Evolutionary conservation across 164 flowering plant genomes (phyloP).

Genomic region (Berberis thunbergii): DNA sequence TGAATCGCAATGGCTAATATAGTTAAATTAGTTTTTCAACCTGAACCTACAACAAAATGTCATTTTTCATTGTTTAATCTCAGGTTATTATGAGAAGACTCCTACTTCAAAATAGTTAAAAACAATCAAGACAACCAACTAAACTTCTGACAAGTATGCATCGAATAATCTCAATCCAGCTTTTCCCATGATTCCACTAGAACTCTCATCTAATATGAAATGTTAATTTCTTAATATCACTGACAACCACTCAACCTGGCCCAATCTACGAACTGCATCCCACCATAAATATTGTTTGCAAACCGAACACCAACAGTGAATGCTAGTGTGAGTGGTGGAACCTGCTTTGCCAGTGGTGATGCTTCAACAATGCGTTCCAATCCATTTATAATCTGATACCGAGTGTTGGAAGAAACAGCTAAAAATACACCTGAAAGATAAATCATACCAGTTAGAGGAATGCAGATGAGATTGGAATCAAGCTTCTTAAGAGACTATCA

Average conservation of each 20-base stretch:
- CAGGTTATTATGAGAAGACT: too few species aligned
- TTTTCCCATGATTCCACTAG: neutral
- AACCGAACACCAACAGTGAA: constrained; percentile 90
- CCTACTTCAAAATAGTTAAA: too few species aligned
- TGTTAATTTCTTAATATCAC: constrained; percentile 13
- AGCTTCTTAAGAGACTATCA: neutral
- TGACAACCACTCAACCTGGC: constrained; percentile 95
- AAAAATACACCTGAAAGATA: constrained; percentile 67
- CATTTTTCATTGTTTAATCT: too few species aligned
- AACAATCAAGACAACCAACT: too few species aligned
- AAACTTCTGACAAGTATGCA: too few species aligned
- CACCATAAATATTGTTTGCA: constrained; percentile 87
- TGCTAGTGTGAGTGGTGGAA: constrained; percentile 80
- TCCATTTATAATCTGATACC: constrained; percentile 82
- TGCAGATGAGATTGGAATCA: neutral
- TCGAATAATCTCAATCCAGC: neutral
- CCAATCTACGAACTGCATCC: constrained; percentile 98
- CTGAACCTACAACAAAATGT: too few species aligned
- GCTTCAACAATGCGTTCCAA: constrained; percentile 76
- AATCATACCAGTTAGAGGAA: neutral
- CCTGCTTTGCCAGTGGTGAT: constrained; percentile 63
- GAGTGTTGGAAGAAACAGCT: constrained; percentile 84
- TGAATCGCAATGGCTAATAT: too few species aligned
- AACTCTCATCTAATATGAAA: neutral
- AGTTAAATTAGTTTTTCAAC: too few species aligned